Conservation (phyloP, 345 rosid species). For the Populus deltoides region DNA sequence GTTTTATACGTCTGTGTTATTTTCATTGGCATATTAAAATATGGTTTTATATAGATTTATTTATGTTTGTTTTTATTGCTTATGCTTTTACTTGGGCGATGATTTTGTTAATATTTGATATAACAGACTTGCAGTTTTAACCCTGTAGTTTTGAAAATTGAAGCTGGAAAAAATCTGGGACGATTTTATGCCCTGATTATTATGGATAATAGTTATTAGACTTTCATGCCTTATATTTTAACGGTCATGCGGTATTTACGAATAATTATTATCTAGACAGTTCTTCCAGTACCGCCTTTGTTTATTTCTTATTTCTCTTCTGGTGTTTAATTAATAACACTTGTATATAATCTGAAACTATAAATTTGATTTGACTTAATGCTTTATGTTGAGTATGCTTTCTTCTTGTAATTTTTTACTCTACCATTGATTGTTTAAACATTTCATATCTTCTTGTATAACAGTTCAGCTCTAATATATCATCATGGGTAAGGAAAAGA, state of each 20-base stretch:
- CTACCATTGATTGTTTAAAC: neutral
- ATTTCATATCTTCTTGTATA: neutral
- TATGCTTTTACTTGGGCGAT: neutral
- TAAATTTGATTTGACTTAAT: no score
- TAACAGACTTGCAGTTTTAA: neutral
- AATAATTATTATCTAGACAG: no score
- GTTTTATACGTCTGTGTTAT: neutral
- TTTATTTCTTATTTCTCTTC: neutral
- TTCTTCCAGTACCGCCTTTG: no score
- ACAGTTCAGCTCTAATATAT: neutral
- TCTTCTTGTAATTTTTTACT: no score
- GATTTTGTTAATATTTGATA: neutral
- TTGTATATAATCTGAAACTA: no score
- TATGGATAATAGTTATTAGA: neutral
- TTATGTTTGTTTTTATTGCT: neutral
- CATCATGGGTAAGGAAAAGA: constrained; percentile 75
- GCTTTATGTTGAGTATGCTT: no score
- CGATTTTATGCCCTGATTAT: neutral
- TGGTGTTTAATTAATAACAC: neutral
- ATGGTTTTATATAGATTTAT: neutral
- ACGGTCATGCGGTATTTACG: neutral
- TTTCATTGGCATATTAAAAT: neutral
- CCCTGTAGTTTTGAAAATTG: no score
- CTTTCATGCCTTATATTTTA: no score
- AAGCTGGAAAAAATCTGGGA: neutral